Percentiles rank a stretch among this genome's conserved stretches.
Evolutionary conservation across 495 filamentous ascomycete species (phyloP).

Genomic region (Neurospora tetrasperma): DNA sequence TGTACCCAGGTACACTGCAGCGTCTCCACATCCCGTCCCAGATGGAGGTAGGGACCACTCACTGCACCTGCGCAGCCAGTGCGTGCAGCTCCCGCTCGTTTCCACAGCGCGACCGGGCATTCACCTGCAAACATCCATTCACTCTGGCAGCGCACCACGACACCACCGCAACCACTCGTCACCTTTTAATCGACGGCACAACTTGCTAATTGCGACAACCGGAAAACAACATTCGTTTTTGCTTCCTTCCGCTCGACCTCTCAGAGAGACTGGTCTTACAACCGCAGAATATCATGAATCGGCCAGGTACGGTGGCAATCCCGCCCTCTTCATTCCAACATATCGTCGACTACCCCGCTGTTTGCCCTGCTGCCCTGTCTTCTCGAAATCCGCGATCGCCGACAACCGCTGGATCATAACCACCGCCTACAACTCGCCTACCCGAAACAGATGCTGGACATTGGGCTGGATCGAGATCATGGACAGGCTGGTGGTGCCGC

Average conservation of each 20-base stretch:
- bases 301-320: conserved; percentile 39
- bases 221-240: not conserved
- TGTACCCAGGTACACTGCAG: not conserved
- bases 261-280: not conserved
- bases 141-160: not conserved
- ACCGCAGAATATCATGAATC: conserved; percentile 37
- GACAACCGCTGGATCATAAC: not conserved
- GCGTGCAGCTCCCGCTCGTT: conserved; percentile 1
- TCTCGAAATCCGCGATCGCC: not conserved
- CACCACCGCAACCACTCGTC: not conserved
- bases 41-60: not conserved
- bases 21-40: not conserved
- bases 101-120: not conserved
- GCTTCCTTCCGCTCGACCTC: not conserved
- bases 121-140: not conserved
- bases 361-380: conserved; percentile 15
- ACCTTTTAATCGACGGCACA: not conserved
- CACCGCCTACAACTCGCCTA: not conserved
- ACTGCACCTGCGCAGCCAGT: not conserved
- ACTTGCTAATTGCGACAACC: not conserved
- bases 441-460: not conserved
- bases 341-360: conserved; percentile 23
- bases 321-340: conserved; percentile 17
- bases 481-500: not conserved
- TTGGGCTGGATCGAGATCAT: not conserved